A percentile compares a stretch with the other conserved stretches of the same genome.
These are phyloP conservation scores for Cryphonectria nitschkei DNA, from an alignment of 2,329 filamentous ascomycete species.

Conservation along the genomic window DNA sequence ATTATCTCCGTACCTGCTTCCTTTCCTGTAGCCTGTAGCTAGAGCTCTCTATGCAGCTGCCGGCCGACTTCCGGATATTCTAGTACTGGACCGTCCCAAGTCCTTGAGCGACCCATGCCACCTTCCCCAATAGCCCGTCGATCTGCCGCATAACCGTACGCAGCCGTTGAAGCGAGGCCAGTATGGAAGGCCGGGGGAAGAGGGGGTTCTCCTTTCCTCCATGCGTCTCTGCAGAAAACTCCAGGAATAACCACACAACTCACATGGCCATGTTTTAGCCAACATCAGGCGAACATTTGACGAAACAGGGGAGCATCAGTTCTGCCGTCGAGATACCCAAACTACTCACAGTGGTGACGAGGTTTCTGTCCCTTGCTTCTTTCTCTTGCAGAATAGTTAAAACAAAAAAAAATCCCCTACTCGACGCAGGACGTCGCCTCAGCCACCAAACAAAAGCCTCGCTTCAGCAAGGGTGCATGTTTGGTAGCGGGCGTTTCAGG, in stretches of 20 bases:
- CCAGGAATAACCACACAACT: not conserved
- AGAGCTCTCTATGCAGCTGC: not conserved
- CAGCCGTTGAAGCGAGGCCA: not conserved
- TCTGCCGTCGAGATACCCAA: not conserved
- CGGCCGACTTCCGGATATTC: not conserved
- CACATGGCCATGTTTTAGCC: not conserved
- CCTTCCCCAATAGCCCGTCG: not conserved
- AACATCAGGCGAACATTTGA: not conserved
- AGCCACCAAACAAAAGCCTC: conserved; percentile 9
- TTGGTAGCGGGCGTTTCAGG: conserved; percentile 9
- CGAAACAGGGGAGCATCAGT: not conserved
- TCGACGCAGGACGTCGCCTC: not conserved
- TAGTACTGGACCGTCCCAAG: not conserved
- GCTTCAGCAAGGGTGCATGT: not conserved
- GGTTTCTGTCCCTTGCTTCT: not conserved
- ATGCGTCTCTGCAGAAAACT: not conserved
- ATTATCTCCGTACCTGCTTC: not conserved
- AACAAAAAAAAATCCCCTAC: not conserved
- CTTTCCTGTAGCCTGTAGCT: not conserved
- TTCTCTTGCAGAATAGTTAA: not conserved
- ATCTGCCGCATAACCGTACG: not conserved
- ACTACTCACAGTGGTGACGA: not conserved
- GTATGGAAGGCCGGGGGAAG: not conserved
- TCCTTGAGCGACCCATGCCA: not conserved
- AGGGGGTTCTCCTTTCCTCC: not conserved